Evolutionary conservation across 495 filamentous ascomycete species (phyloP), one percentile per base, ranked within the genome.

Genomic region (Penicillium coprophilum): DNA sequence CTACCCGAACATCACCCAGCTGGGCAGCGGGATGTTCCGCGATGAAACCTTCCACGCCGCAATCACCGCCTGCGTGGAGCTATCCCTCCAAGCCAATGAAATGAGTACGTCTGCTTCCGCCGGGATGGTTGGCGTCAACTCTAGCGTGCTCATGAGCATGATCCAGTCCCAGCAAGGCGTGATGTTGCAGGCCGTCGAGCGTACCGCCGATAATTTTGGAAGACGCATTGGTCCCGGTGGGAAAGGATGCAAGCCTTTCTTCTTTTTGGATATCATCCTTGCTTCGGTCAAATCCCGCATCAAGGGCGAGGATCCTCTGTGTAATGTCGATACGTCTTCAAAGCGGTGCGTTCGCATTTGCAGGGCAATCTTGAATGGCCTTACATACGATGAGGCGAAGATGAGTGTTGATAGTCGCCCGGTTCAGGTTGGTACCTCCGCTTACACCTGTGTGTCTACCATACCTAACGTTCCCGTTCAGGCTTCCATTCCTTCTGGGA

Each of bases 41-140:
- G 69, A 77, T 30, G 73, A 77, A 32, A 69, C 65, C 17, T 72
- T 71, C 27, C 72, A 77, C 40, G 71, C 73, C 2, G 71, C 71
- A 3, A 52, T 71, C 13, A 75, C 71, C 5, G 60, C 74, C 6
- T 72, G 73, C 45, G 67, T 74, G 17, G 73, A 77, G 53, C 46
- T 77, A 6, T 70, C 64, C 9, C 61, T 73, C 6, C 71, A 74
- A 49, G 60, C 65, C 2, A 58, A 67, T 9, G 73, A 77, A 41
- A 60, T 64, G 59, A 50, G 54, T 32, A 27, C 62, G 24, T 45
- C 64, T 19, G 12, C 50, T 28, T 39, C 60, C 4, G 39, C 52
- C 6, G 23, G 39, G 3, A 57, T 65, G 57, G 61, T 63, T 7
- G 55, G 61, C 0, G 50, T 58, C 15, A 61, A 63, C 30, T 65